Evolutionary conservation across 345 rosid genomes (phyloP).

Genomic region (Trapa incisa): DNA sequence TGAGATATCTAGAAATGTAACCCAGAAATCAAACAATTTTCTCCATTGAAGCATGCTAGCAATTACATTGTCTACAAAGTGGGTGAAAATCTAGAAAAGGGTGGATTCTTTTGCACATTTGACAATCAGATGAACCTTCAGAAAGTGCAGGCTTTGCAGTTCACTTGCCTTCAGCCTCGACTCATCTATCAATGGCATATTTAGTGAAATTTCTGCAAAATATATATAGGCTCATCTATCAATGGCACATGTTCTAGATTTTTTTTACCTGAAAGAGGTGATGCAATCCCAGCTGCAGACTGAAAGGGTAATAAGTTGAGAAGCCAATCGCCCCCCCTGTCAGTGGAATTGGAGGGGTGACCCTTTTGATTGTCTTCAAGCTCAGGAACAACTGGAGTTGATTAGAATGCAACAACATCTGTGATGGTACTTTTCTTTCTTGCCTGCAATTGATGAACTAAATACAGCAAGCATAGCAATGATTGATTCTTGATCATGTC

Average conservation of each 20-base stretch:
- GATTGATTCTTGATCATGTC: not conserved
- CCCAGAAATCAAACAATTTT: too few relatives aligned
- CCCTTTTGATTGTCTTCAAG: conserved; percentile 35
- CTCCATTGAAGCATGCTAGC: not conserved
- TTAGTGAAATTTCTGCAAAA: too few relatives aligned
- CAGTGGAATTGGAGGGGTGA: conserved; percentile 68
- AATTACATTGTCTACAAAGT: too few relatives aligned
- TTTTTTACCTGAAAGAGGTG: conserved; percentile 41
- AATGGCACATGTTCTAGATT: not conserved
- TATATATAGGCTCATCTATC: conserved; percentile 34
- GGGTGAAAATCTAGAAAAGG: not conserved
- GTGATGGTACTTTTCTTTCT: not conserved
- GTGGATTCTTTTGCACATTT: not conserved
- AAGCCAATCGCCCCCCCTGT: conserved; percentile 36
- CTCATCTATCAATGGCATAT: conserved; percentile 44
- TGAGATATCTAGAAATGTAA: too few relatives aligned
- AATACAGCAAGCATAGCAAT: not conserved
- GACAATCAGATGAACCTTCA: not conserved
- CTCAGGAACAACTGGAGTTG: not conserved
- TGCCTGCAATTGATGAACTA: not conserved
- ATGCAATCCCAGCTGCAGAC: conserved; percentile 44
- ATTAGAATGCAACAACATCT: not conserved
- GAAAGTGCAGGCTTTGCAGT: not conserved
- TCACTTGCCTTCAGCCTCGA: conserved; percentile 58
- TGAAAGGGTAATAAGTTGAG: conserved; percentile 73